Conservation (phyloP, 345 rosid species). For the Brassica nigra region DNA sequence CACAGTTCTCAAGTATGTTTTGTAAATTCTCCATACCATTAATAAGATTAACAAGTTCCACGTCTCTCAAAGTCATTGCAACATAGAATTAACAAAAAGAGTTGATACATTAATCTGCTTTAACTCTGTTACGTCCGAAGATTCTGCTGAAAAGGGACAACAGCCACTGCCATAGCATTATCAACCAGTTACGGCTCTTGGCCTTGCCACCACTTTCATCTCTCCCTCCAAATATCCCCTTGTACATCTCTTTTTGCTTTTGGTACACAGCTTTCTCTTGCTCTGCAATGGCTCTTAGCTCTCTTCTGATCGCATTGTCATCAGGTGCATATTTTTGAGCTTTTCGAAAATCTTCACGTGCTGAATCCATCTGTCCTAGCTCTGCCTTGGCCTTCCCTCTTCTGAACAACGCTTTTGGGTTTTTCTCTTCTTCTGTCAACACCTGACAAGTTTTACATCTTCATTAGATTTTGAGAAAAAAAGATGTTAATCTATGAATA, state of each 20-base stretch:
- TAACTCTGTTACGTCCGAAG: slow-evolving; percentile 25
- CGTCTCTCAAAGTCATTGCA: slow-evolving; percentile 17
- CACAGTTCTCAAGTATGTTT: not conserved
- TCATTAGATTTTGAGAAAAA: slow-evolving; percentile 4
- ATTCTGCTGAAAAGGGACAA: slow-evolving; percentile 18
- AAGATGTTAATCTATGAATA: too few species aligned
- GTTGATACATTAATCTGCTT: slow-evolving; percentile 27
- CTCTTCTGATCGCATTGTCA: slow-evolving; percentile 78
- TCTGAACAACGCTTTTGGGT: slow-evolving; percentile 85
- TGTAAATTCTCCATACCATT: slow-evolving; percentile 25
- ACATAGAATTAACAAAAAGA: not conserved
- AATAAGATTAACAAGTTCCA: slow-evolving; percentile 12
- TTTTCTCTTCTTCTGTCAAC: slow-evolving; percentile 84
- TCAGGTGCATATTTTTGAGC: slow-evolving; percentile 82
- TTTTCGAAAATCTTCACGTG: slow-evolving; percentile 81
- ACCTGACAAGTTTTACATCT: slow-evolving; percentile 51
- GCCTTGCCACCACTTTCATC: slow-evolving; percentile 47
- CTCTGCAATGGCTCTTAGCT: slow-evolving; percentile 67
- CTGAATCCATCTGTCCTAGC: slow-evolving; percentile 91
- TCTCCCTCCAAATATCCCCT: slow-evolving; percentile 72
- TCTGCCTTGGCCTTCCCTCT: slow-evolving; percentile 90
- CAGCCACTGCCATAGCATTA: slow-evolving; percentile 36
- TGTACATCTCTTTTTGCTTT: slow-evolving; percentile 84
- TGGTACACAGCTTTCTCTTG: slow-evolving; percentile 80
- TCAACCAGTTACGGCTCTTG: slow-evolving; percentile 45